These are phyloP conservation scores for Nephelium lappaceum DNA, from an alignment of 345 rosid species.

Conservation along the genomic window DNA sequence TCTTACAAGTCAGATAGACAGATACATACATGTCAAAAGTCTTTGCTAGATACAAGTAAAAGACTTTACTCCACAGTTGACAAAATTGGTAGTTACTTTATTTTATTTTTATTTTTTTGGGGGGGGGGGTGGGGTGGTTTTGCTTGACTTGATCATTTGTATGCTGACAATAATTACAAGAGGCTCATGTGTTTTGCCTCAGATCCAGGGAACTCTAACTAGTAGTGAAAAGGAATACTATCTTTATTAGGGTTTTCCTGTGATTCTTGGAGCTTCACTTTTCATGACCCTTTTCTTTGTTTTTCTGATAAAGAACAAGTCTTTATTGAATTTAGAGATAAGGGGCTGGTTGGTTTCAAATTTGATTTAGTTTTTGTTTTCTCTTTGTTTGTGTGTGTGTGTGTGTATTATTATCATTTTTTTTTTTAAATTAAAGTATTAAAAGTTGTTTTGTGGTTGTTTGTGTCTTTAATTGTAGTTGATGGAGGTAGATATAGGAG, in stretches of 20 bases:
- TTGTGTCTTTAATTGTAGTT: slow-evolving; percentile 35
- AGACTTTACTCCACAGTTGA: slow-evolving; percentile 27
- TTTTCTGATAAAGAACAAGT: slow-evolving; percentile 3
- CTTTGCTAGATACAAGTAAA: slow-evolving; percentile 15
- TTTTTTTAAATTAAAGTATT: slow-evolving; percentile 26
- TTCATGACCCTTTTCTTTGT: slow-evolving; percentile 43
- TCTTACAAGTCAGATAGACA: slow-evolving; percentile 9
- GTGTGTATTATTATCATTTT: background rate
- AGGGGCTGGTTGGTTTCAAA: slow-evolving; percentile 33
- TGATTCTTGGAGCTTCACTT: slow-evolving; percentile 49
- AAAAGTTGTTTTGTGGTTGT: slow-evolving; percentile 24
- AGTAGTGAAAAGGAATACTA: slow-evolving; percentile 31
- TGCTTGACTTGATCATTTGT: slow-evolving; percentile 20
- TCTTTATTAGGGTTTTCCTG: slow-evolving; percentile 51
- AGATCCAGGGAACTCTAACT: slow-evolving; percentile 59
- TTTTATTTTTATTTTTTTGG: background rate
- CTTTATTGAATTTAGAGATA: slow-evolving; percentile 39
- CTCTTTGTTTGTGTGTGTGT: background rate
- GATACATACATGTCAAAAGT: slow-evolving; percentile 4
- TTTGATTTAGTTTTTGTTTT: slow-evolving; percentile 18
- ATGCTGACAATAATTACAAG: slow-evolving; percentile 31
- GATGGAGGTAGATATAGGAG: slow-evolving; percentile 48
- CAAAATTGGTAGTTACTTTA: slow-evolving; percentile 26
- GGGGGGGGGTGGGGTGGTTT: too few relatives aligned
- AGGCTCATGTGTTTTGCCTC: slow-evolving; percentile 62